These are phyloP conservation scores for Rutstroemia sp. DNA, from an alignment of 2,329 filamentous ascomycete genomes.

Conservation along the genomic window DNA sequence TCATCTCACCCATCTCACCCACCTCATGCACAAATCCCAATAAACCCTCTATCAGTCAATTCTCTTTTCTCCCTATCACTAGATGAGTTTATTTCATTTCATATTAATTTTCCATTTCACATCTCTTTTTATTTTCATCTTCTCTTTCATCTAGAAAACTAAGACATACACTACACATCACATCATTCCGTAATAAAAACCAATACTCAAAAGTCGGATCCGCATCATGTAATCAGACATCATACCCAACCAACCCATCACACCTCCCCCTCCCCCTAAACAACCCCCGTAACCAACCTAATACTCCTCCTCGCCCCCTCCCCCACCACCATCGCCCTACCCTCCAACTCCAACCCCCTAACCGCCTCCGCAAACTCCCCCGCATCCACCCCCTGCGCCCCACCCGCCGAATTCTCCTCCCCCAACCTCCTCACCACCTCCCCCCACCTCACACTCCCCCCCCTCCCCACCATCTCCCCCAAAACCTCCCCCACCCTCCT, in stretches of 20 bases:
- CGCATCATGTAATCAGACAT: too few relatives aligned
- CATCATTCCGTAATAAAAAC: too few relatives aligned
- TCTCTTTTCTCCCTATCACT: too few relatives aligned
- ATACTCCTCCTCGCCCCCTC: constrained; percentile 80
- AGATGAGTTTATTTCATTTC: too few relatives aligned
- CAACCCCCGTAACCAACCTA: constrained; percentile 59
- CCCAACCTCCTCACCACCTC: constrained; percentile 68
- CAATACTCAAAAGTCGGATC: too few relatives aligned
- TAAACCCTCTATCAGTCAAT: too few relatives aligned
- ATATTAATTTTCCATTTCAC: too few relatives aligned
- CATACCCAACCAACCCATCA: not conserved
- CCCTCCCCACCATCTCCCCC: constrained; percentile 69
- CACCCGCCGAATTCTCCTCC: constrained; percentile 60
- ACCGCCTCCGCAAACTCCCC: constrained; percentile 79
- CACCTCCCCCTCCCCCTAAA: constrained; percentile 19
- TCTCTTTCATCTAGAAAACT: not conserved
- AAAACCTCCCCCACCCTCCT: constrained; percentile 65
- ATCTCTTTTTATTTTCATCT: too few relatives aligned
- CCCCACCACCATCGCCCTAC: constrained; percentile 68
- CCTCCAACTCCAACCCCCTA: constrained; percentile 75
- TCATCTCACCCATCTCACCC: too few relatives aligned
- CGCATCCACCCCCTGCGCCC: constrained; percentile 49
- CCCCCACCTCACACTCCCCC: constrained; percentile 64
- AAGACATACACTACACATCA: not conserved
- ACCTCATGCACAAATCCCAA: too few relatives aligned